Base-by-base conservation (phyloP, 2,329 filamentous ascomycete genomes). In the Alternaria gansuensis region DNA sequence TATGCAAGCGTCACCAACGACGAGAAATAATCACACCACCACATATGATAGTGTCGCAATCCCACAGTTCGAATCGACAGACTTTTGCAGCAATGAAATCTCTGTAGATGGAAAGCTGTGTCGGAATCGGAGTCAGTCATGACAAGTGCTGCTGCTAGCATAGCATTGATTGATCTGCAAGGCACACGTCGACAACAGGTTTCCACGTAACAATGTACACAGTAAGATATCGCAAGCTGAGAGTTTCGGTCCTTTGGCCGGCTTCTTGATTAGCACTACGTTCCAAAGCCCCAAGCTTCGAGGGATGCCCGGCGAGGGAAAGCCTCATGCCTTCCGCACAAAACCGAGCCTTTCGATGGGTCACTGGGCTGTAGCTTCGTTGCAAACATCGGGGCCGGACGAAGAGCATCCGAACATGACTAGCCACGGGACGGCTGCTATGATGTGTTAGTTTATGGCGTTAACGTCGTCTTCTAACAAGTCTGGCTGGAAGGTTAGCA, bases 311-410 rank as follows among this genome's bases (percentile, higher is more conserved):
- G 31, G 40, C 40, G 44, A 46, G 37, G 40, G 44, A 41, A 28
- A 45, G 17, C 41, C 24, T 46, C 34, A n/a, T 29, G 46, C 41
- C 21, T 56, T 59, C 57, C 57, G 51, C 28, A n/a, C n/a, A 51
- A 34, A 46, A 59, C 52, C 57, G 57, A 37, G 26, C 48, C 48
- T 37, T 36, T 29, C 39, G 5, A 34, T 28, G 44, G 41, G 31
- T 11, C 33, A 50, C 24, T 50, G 23, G n/a, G 33, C 14, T 28
- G n/a, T 26, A 23, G 23, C 23, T 50, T 23, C 13, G 44, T 24
- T 48, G 44, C 44, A 36, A 24, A 23, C 8, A 13, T 48, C 29
- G 21, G 31, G 14, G 21, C 10, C 7, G 29, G 21, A n/a, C 31
- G 44, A 33, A 33, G 21, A 13, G 31, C 29, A 24, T 33, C 34